Base-by-base conservation (phyloP, 2,329 filamentous ascomycete genomes). In the Didymella glomerata region DNA sequence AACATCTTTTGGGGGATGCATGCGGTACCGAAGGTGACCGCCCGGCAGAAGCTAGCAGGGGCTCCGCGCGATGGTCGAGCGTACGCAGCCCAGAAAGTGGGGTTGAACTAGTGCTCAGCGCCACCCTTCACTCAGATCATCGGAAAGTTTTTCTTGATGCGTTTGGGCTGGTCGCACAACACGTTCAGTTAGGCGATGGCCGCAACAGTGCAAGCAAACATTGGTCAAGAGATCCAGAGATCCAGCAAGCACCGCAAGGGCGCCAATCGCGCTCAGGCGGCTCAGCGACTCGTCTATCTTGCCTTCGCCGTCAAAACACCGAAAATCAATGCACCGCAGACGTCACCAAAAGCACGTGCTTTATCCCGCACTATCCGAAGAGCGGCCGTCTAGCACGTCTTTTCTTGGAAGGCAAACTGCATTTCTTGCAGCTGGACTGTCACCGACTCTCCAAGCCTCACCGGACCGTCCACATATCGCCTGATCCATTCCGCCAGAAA, bases 381-480 rank as follows among this genome's bases (percentile, higher is more conserved):
- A 68, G 55, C 50, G 57, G 51, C 66, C 70, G 55, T 64, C 52
- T 66, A 61, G 66, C 59, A 65, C 54, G 49, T 57, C 70, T 71
- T 69, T 66, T 72, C 69, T 60, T 60, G 69, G 71, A 71, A 72
- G 66, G 62, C 63, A 48, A 63, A 59, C 55, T 48, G 67, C 71
- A 71, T 58, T 53, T 65, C 61, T 49, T 71, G 71, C 71, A 72
- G 68, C 66, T 46, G 59, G 42, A 42, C 60, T 40, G 14, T 57
- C 62, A 49, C 48, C 54, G 51, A 52, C 58, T 24, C 54, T 62
- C 61, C 51, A 46, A 56, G 48, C 48, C 54, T 65, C 58, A 54
- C 57, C 63, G 59, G 62, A 52, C 45, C 48, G 38, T 51, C 48
- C 49, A 52, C 53, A 20, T 36, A 53, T 60, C 44, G 52, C 45